Evolutionary conservation across 2,329 filamentous ascomycete species (phyloP).

Genomic region (Thielaviopsis punctulata): DNA sequence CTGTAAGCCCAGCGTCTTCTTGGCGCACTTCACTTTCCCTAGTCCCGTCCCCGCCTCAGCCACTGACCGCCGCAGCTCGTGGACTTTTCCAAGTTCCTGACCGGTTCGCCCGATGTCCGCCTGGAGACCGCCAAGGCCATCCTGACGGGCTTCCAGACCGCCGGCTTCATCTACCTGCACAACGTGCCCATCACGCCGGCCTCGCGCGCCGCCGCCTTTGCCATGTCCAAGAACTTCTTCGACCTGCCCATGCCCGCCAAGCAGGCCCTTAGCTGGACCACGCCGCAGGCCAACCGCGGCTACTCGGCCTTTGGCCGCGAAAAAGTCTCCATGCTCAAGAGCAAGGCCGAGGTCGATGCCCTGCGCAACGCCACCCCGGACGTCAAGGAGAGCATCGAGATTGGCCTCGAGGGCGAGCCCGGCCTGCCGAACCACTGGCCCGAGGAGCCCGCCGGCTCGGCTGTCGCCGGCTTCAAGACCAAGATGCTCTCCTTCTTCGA

Average conservation of each 20-base stretch:
- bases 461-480: constrained; percentile 41
- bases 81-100: constrained; percentile 58
- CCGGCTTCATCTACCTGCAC: constrained; percentile 78
- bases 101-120: constrained; percentile 42
- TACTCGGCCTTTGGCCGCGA: constrained; percentile 55
- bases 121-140: constrained; percentile 51
- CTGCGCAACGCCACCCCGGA: constrained; percentile 42
- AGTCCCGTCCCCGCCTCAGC: constrained; percentile 15
- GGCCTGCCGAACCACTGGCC: constrained; percentile 67
- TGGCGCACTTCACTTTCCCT: neutral
- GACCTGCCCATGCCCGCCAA: constrained; percentile 43
- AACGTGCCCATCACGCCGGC: constrained; percentile 54
- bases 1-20: constrained; percentile 31
- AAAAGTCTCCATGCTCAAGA: constrained; percentile 44
- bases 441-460: constrained; percentile 27
- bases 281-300: constrained; percentile 54
- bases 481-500: constrained; percentile 60
- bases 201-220: constrained; percentile 44
- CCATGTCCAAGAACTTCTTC: constrained; percentile 55
- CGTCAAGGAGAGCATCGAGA: constrained; percentile 49
- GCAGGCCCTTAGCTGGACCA: constrained; percentile 51
- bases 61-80: constrained; percentile 39
- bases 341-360: constrained; percentile 38
- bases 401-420: constrained; percentile 40
- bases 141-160: constrained; percentile 63